Conservation (phyloP, 2,329 filamentous ascomycete genomes). For the Epichloe baconii region DNA sequence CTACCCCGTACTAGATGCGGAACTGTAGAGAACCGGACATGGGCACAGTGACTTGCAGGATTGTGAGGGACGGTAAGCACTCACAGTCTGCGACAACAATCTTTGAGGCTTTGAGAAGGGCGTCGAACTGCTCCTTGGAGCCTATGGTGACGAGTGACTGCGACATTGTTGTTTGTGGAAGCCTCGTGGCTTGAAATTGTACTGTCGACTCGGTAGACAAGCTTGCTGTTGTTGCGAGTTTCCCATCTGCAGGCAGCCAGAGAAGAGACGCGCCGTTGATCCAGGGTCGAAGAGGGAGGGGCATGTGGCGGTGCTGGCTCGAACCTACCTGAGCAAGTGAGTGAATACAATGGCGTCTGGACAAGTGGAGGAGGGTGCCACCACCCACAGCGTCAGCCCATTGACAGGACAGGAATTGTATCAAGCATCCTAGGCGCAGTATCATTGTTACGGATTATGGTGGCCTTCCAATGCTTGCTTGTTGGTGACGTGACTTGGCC, state of each 20-base stretch:
- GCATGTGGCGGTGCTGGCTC: no score
- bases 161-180: constrained; percentile 15
- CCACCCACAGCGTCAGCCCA: no score
- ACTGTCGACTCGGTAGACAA: neutral
- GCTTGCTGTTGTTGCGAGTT: neutral
- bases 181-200: neutral
- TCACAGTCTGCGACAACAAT: constrained; percentile 84
- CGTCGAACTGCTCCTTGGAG: constrained; percentile 50
- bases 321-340: no score
- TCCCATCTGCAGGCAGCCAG: neutral
- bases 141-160: constrained; percentile 19
- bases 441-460: no score
- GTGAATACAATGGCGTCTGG: no score
- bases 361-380: no score
- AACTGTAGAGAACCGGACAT: neutral
- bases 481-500: no score
- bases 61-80: constrained; percentile 21
- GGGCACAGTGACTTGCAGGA: neutral
- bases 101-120: constrained; percentile 55
- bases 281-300: neutral
- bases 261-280: neutral
- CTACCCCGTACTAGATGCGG: neutral
- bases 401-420: no score
- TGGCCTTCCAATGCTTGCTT: no score
- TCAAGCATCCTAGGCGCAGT: no score